Base-by-base conservation (phyloP, 2,329 filamentous ascomycete species). In the Alternaria alternata region DNA sequence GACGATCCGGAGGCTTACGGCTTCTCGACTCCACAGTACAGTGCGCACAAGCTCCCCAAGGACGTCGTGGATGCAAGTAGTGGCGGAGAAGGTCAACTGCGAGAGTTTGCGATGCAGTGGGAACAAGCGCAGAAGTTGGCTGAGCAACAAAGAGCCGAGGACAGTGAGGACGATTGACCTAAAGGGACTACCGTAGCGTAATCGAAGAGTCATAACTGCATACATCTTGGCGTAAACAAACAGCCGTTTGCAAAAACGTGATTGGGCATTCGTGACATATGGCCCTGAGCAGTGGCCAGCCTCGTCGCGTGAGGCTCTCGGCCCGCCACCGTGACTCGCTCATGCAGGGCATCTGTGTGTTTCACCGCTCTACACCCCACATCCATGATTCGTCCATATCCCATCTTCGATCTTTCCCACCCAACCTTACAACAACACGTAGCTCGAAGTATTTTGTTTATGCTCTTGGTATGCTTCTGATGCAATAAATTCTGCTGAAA, bases 11-110 rank as follows among this genome's bases (percentile, higher is more conserved):
- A 94, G 62, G 94, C 94, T 1, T 95, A 93, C 75, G 91, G 91
- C 68, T 96, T 97, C 75, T 89, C 87, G 66, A 91, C 91, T 5
- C 87, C 93, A 1, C 91, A 94, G 72, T 98, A 96, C 78, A 97
- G 93, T 63, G 94, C 95, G 3, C 94, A 98, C 75, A 99, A 98
- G 80, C 81, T 99, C 69, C 95, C 95, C 0, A 93, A 90, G 77
- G 95, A 99, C 69, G 93, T 98, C 2, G 94, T 97, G 2, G 87
- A 89, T 72, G 88, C 87, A 2, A 86, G 85, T 30, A 80, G 76
- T 32, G 82, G 83, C 18, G 82, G 81, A 0, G 88, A 91, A 56
- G 91, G 91, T 3, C 91, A 90, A 0, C 85, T 98, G 81, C 85
- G 89, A 62, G 93, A 96, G 79, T 83, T 84, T 69, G 81, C 82